Evolutionary conservation across 805 yeast genomes (phyloP), one percentile per base, ranked within the genome.

Genomic region (Yarrowia alimentaria): DNA sequence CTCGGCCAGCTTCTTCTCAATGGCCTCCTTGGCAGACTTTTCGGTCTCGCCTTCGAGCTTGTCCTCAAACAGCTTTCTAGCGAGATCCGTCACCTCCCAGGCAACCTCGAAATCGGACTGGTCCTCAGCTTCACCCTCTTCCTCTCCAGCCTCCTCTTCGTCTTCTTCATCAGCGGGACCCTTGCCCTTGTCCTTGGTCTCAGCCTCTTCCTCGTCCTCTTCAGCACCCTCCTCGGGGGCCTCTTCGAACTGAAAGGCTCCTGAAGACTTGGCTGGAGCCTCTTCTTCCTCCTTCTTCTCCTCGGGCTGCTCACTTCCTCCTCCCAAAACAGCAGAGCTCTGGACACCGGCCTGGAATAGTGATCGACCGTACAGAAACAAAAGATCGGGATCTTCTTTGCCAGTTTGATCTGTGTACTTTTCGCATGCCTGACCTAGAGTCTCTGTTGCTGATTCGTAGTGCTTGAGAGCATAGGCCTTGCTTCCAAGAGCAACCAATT

Each of bases 101-200:
- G 96, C 95, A 13, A 82, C 78, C 62, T 85, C 94, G 60, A 91
- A 86, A 59, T 84, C 95, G 13, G 80, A 74, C 56, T 81, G 85
- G 30, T 78, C 77, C 24, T 70, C 75, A 16, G 64, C 77, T 10
- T 60, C 64, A 7, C 53, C 56, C 3, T 59, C 63, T 3, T 60
- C 64, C 4, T 52, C 60, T 31, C 78, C 77, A 24, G 70, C 75
- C 17, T 65, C 77, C 11, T 60, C 64, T 9, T 54, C 56, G 4
- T 59, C 63, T 3, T 60, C 64, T 3, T 52, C 60, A 12, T 53
- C 56, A 5, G 53, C 55, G 7, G 28, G 42, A 25, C 51, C 54
- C 45, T 49, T 57, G 34, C 20, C 55, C 18, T 14, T 58, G 33
- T 40, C 52, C 11, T 17, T 54, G 16, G 19, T 54, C 18, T 14